phyloP scores from a whole-genome alignment of 2,329 filamentous ascomycete species.

The Ophiostoma novo-ulmi region DNA sequence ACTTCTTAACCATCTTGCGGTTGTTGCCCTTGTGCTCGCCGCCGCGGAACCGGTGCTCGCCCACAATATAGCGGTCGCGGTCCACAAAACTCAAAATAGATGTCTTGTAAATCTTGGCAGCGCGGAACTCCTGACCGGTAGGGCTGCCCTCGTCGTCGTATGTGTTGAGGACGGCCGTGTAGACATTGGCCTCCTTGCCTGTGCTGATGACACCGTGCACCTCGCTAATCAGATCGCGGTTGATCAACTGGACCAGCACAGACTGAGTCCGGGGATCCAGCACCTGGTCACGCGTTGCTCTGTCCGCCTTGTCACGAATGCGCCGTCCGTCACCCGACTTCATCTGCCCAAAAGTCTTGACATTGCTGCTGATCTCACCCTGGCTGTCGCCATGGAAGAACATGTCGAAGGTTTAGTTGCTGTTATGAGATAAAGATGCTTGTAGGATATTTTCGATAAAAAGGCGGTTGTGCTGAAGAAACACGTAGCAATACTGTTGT shows the following conservation, averaged over 20 bases:
- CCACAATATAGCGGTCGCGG: slow-evolving; percentile 88
- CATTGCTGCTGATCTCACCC: slow-evolving; percentile 4
- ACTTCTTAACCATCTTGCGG: slow-evolving; percentile 94
- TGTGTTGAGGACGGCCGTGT: slow-evolving; percentile 68
- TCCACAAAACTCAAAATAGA: slow-evolving; percentile 97
- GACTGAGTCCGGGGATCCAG: slow-evolving; percentile 90
- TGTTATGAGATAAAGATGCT: neutral
- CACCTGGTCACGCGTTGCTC: slow-evolving; percentile 91
- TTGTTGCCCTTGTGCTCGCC: slow-evolving; percentile 94
- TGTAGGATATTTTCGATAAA: neutral
- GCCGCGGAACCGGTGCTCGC: slow-evolving; percentile 84
- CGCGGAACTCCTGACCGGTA: slow-evolving; percentile 62
- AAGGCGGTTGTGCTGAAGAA: neutral
- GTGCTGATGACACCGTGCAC: slow-evolving; percentile 94
- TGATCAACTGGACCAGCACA: slow-evolving; percentile 95
- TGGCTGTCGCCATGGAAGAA: neutral
- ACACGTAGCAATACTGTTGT: neutral
- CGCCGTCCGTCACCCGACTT: slow-evolving; percentile 8
- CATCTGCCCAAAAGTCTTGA: neutral
- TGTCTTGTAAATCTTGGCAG: slow-evolving; percentile 99
- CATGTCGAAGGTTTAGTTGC: neutral
- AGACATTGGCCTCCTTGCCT: slow-evolving; percentile 97
- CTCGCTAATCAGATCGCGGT: slow-evolving; percentile 80
- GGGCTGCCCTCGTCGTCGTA: slow-evolving; percentile 33
- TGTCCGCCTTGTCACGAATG: slow-evolving; percentile 70